These are phyloP conservation scores for Galeopsis tetrahit DNA, from an alignment of 257 asterid species.

Conservation along the genomic window DNA sequence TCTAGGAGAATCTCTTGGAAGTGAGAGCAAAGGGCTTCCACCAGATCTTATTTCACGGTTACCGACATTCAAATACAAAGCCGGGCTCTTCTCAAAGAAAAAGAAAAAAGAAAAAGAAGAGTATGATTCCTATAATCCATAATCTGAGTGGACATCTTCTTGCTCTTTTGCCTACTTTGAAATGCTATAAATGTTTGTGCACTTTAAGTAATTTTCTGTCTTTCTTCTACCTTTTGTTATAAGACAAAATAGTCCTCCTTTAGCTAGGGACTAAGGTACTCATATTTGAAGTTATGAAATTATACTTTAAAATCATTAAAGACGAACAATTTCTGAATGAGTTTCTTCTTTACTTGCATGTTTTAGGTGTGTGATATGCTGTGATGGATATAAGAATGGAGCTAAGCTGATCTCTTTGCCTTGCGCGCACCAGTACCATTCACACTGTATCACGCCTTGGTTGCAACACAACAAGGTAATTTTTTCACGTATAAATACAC, in stretches of 20 bases:
- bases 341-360: slow-evolving; percentile 14
- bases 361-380: slow-evolving; percentile 88
- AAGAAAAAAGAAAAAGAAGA: slow-evolving; percentile 51
- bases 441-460: slow-evolving; percentile 76
- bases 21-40: slow-evolving; percentile 75
- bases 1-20: slow-evolving; percentile 81
- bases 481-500: background rate
- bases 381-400: slow-evolving; percentile 61
- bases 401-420: slow-evolving; percentile 71
- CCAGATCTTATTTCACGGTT: slow-evolving; percentile 67
- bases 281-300: background rate
- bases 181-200: too few relatives aligned
- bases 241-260: background rate
- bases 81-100: slow-evolving; percentile 58
- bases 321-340: background rate
- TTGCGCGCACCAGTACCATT: slow-evolving; percentile 85
- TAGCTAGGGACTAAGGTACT: background rate
- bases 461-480: slow-evolving; percentile 71
- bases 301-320: background rate
- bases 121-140: slow-evolving; percentile 38
- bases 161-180: too few relatives aligned
- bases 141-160: background rate
- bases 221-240: background rate
- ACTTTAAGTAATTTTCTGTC: too few relatives aligned
- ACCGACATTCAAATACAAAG: slow-evolving; percentile 76